Evolutionary conservation across 1,284 basidiomycete genomes (phyloP).

Genomic region (Puccinia triticina): DNA sequence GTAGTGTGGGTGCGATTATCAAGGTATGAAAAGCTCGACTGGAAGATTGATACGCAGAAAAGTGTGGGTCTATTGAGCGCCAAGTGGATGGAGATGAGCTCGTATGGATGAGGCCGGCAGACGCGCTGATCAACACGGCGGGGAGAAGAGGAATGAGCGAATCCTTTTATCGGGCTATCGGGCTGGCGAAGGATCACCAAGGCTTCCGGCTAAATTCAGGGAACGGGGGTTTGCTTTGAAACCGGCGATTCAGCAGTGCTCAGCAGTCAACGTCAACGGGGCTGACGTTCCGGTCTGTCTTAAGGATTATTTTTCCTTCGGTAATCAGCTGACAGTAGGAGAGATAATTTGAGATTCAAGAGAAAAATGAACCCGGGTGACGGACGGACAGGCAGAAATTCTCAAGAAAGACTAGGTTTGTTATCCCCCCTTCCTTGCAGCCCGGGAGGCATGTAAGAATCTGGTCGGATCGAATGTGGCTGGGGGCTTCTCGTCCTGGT

Average conservation of each 20-base stretch:
- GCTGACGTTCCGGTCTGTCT: conserved; percentile 12
- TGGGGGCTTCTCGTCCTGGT: too few relatives aligned
- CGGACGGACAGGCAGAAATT: background rate
- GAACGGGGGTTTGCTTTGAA: conserved; percentile 27
- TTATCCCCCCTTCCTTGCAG: background rate
- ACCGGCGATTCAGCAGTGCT: conserved; percentile 9
- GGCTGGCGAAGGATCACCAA: background rate
- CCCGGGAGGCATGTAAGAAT: too few relatives aligned
- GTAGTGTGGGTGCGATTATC: background rate
- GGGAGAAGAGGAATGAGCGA: background rate
- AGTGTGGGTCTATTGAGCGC: background rate
- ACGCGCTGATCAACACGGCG: background rate
- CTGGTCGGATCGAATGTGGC: too few relatives aligned
- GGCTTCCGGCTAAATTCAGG: background rate
- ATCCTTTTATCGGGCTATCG: conserved; percentile 20
- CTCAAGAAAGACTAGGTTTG: background rate
- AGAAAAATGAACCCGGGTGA: background rate
- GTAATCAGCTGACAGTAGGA: conserved; percentile 8
- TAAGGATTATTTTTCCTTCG: background rate
- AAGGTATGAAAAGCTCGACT: background rate
- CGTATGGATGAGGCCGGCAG: background rate
- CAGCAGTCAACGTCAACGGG: conserved; percentile 4
- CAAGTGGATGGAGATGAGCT: background rate
- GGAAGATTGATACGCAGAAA: background rate
- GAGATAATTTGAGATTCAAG: background rate